phyloP scores from a whole-genome alignment of 2,329 filamentous ascomycete species.

The Microdochium bolleyi region DNA sequence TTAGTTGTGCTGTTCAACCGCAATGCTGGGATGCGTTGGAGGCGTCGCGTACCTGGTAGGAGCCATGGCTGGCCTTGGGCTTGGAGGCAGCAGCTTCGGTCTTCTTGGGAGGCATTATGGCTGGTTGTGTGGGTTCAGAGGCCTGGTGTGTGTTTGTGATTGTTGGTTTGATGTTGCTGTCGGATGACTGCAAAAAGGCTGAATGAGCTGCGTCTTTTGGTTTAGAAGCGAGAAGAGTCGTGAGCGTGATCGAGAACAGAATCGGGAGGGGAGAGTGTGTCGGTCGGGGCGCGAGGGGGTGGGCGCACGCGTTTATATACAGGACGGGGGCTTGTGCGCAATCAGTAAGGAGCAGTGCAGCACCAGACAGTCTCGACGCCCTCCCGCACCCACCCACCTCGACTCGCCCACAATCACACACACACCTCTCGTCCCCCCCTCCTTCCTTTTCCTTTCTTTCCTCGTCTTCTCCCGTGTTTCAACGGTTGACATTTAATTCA shows the following conservation, averaged over 20 bases:
- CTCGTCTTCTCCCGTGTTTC: neutral
- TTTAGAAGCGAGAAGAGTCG: conserved; percentile 3
- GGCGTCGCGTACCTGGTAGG: conserved; percentile 46
- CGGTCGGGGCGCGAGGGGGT: conserved; percentile 37
- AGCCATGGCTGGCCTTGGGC: conserved; percentile 44
- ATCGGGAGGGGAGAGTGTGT: conserved; percentile 30
- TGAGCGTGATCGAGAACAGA: conserved; percentile 18
- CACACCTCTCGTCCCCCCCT: neutral
- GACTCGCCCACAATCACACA: neutral
- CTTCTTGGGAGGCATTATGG: conserved; percentile 53
- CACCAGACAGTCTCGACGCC: neutral
- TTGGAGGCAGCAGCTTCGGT: conserved; percentile 35
- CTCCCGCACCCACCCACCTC: neutral
- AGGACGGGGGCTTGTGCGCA: conserved; percentile 43
- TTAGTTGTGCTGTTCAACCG: conserved; percentile 23
- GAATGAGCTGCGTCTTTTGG: conserved; percentile 7
- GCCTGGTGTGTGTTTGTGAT: conserved; percentile 18
- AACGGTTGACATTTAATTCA: neutral
- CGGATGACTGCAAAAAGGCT: conserved; percentile 13
- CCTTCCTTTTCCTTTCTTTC: neutral
- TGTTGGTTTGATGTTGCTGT: conserved; percentile 10
- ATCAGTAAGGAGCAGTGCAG: conserved; percentile 36
- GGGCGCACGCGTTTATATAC: conserved; percentile 54
- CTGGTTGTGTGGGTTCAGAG: conserved; percentile 7
- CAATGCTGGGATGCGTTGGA: conserved; percentile 2